Conservation (phyloP, 164 flowering plant genomes). For the Buxus sempervirens region DNA sequence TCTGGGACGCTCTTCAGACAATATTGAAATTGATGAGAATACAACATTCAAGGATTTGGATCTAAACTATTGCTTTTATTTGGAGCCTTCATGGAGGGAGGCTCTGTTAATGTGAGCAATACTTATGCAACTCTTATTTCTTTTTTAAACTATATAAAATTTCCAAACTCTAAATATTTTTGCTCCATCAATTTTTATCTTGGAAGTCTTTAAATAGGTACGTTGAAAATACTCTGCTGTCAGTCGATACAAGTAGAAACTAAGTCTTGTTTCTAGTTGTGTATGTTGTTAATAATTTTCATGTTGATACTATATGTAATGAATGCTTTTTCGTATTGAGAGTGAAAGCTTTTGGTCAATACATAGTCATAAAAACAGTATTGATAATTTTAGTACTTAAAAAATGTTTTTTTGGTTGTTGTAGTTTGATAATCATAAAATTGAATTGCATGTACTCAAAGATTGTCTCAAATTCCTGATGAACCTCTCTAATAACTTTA, state of each 20-base stretch:
- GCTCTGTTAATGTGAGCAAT: constrained; percentile 66
- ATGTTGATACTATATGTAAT: too few species aligned
- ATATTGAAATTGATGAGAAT: constrained; percentile 90
- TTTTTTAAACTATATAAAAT: neutral
- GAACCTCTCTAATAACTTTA: too few species aligned
- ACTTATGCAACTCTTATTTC: neutral
- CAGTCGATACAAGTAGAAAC: neutral
- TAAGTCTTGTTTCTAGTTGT: neutral
- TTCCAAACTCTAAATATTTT: neutral
- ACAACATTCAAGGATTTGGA: constrained; percentile 98
- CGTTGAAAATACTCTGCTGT: neutral
- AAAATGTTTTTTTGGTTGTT: too few species aligned
- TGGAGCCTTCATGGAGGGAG: constrained; percentile 93
- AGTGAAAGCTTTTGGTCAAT: too few species aligned
- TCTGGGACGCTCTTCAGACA: constrained; percentile 87
- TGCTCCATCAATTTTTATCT: neutral
- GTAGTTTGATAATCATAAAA: too few species aligned
- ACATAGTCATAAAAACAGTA: too few species aligned
- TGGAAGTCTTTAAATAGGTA: neutral
- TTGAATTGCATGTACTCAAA: too few species aligned
- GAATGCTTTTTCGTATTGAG: too few species aligned
- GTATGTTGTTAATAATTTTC: neutral
- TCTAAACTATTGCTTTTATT: constrained; percentile 74
- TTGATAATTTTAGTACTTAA: too few species aligned
- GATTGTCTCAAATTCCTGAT: too few species aligned